Evolutionary conservation across 2,329 filamentous ascomycete genomes (phyloP).

Genomic region (Cercospora nicotianae): DNA sequence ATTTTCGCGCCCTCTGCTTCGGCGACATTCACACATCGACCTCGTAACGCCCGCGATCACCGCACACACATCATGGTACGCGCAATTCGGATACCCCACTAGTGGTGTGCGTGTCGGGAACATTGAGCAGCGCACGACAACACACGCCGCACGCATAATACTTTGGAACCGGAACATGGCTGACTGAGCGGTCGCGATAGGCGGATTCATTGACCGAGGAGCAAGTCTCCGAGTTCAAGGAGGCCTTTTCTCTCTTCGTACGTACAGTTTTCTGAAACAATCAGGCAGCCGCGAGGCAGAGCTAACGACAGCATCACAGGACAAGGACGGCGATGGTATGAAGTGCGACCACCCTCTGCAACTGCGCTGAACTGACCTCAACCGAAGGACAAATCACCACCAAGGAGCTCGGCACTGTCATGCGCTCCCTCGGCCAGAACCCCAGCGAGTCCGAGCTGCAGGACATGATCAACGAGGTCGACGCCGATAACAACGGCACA

Average conservation of each 20-base stretch:
- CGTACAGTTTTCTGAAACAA: conserved; percentile 49
- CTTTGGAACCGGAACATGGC: not conserved
- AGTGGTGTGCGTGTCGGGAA: conserved; percentile 5
- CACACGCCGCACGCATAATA: not conserved
- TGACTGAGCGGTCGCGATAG: conserved; percentile 51
- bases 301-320: conserved; percentile 42
- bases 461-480: conserved; percentile 68
- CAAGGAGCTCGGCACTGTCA: conserved; percentile 63
- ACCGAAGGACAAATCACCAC: conserved; percentile 61
- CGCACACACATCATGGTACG: conserved; percentile 32
- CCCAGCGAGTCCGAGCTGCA: conserved; percentile 62
- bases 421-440: conserved; percentile 64
- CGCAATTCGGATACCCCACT: conserved; percentile 29
- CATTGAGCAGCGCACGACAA: not conserved
- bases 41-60: conserved; percentile 3
- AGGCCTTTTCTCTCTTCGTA: conserved; percentile 99
- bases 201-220: conserved; percentile 98
- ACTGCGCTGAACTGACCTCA: not conserved
- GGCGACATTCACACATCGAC: not conserved
- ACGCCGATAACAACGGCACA: conserved; percentile 64
- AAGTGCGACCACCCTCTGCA: not conserved
- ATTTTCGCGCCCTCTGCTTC: not conserved
- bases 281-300: conserved; percentile 15
- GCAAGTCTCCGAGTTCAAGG: conserved; percentile 99
- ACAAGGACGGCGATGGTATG: conserved; percentile 60